Evolutionary conservation across 352 stramenopile genomes (phyloP).

Genomic region (Pythium volutum): DNA sequence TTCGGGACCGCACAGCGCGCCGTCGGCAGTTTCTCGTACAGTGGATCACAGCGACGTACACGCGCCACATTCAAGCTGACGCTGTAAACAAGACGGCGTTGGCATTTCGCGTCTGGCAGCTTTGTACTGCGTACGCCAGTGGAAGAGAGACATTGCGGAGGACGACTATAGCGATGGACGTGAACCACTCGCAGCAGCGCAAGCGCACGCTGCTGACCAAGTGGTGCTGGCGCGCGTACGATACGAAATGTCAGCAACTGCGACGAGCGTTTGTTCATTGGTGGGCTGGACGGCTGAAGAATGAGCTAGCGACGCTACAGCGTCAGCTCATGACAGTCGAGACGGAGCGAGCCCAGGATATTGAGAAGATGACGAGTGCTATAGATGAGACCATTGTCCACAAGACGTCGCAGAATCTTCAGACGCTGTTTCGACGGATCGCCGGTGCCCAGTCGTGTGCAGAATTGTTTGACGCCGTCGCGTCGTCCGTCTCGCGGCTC

Average conservation of each 20-base stretch:
- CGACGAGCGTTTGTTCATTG: too few relatives aligned
- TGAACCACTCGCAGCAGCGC: background rate
- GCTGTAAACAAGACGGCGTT: conserved; percentile 5
- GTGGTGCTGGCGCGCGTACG: conserved; percentile 49
- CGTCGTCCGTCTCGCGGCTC: conserved; percentile 38
- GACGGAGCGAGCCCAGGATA: background rate
- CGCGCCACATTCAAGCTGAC: background rate
- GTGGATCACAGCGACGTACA: conserved; percentile 15
- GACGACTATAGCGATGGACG: background rate
- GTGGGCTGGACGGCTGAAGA: background rate
- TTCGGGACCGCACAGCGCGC: background rate
- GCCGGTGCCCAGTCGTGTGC: conserved; percentile 29
- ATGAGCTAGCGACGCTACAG: background rate
- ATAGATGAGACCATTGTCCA: background rate
- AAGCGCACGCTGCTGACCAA: conserved; percentile 11
- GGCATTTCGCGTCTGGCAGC: conserved; percentile 18
- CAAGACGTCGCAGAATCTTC: conserved; percentile 17
- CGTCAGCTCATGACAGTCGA: background rate
- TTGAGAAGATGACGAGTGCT: background rate
- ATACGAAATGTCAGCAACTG: conserved; percentile 29
- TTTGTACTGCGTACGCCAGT: background rate
- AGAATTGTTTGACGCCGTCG: conserved; percentile 45
- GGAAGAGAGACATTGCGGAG: background rate
- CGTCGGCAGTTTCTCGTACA: conserved; percentile 13
- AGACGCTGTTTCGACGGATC: conserved; percentile 48